Evolutionary conservation across 805 yeast species (phyloP).

Genomic region (Nakazawaea populi): DNA sequence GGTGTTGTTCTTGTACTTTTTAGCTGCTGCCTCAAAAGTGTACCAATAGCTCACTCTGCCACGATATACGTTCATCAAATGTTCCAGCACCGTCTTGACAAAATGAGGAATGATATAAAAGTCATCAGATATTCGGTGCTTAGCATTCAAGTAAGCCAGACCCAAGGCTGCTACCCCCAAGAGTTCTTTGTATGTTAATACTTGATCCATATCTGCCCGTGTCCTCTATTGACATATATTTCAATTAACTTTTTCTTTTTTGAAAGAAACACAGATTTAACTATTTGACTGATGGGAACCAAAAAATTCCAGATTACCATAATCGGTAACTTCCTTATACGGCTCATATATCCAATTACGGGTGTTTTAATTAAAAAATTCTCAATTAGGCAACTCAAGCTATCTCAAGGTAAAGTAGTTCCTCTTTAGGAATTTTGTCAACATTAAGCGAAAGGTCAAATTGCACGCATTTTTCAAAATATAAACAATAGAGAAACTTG

Average conservation of each 20-base stretch:
- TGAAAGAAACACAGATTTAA: no score
- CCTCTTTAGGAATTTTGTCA: slow-evolving; percentile 8
- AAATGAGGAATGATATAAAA: slow-evolving; percentile 41
- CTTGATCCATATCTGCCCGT: neutral
- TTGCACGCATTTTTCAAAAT: neutral
- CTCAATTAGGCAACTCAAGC: neutral
- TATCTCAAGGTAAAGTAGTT: neutral
- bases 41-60: slow-evolving; percentile 64
- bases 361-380: neutral
- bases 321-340: neutral
- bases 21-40: slow-evolving; percentile 51
- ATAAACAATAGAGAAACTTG: slow-evolving; percentile 2
- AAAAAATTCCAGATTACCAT: neutral
- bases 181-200: slow-evolving; percentile 1
- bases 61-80: slow-evolving; percentile 27
- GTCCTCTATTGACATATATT: no score
- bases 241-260: no score
- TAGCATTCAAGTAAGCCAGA: slow-evolving; percentile 40
- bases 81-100: slow-evolving; percentile 33
- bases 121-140: slow-evolving; percentile 45
- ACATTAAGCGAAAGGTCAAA: neutral
- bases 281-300: no score
- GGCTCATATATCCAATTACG: neutral
- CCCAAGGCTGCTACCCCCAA: slow-evolving; percentile 36
- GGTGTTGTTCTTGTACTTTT: slow-evolving; percentile 37